Evolutionary conservation across 1,284 basidiomycete genomes (phyloP).

Genomic region (Pseudozyma sp.): DNA sequence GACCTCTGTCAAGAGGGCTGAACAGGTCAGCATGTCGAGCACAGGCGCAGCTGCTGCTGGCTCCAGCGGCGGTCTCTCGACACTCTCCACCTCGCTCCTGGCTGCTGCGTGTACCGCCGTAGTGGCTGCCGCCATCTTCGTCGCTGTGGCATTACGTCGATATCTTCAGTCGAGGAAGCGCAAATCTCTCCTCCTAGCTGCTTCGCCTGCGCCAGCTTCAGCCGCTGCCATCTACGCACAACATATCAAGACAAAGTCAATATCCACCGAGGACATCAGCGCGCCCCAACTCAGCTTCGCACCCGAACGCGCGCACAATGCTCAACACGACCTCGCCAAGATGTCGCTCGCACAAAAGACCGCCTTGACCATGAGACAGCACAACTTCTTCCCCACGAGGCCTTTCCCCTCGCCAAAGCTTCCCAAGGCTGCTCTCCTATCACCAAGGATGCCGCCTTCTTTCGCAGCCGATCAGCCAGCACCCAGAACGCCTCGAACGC

Average conservation of each 20-base stretch:
- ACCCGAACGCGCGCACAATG: constrained; percentile 35
- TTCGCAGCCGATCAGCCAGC: constrained; percentile 11
- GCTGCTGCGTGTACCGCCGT: constrained; percentile 42
- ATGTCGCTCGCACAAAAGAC: constrained; percentile 40
- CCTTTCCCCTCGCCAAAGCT: constrained; percentile 34
- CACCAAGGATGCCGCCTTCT: constrained; percentile 39
- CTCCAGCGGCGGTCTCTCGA: constrained; percentile 26
- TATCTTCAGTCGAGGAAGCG: constrained; percentile 33
- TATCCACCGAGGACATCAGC: constrained; percentile 36
- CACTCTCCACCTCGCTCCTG: constrained; percentile 43
- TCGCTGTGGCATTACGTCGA: constrained; percentile 36
- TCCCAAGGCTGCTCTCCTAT: constrained; percentile 35
- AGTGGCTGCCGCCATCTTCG: constrained; percentile 40
- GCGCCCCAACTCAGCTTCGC: constrained; percentile 36
- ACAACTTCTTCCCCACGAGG: constrained; percentile 15
- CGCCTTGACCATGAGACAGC: constrained; percentile 22
- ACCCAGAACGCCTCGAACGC: constrained; percentile 22
- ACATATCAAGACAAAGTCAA: constrained; percentile 34
- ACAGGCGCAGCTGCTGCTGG: constrained; percentile 25
- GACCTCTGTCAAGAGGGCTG: constrained; percentile 1
- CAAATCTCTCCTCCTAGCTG: constrained; percentile 16
- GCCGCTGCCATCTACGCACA: constrained; percentile 30
- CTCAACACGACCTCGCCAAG: constrained; percentile 21
- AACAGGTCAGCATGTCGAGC: constrained; percentile 34
- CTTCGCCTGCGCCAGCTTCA: constrained; percentile 12